Conservation (phyloP, 371 early-diverging fungal species). For the Saksenaea vasiformis region DNA sequence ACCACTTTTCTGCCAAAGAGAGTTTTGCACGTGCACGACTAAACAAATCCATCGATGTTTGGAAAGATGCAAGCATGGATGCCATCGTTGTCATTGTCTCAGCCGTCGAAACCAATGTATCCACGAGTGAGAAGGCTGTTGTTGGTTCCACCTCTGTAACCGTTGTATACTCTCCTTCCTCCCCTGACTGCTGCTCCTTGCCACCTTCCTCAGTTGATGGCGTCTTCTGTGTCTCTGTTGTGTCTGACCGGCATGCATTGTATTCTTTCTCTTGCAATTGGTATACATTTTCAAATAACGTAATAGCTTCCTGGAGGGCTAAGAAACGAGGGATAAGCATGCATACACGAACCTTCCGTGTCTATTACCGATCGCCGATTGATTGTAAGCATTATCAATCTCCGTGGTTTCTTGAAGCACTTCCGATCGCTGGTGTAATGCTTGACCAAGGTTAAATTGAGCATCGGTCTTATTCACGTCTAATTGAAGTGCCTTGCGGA, state of each 20-base stretch:
- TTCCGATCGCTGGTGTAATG: slow-evolving; percentile 64
- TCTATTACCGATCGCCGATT: slow-evolving; percentile 41
- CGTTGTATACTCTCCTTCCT: slow-evolving; percentile 28
- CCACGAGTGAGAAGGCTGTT: slow-evolving; percentile 42
- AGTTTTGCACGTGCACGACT: slow-evolving; percentile 37
- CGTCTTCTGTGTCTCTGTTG: neutral
- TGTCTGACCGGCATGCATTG: slow-evolving; percentile 13
- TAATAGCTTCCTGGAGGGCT: slow-evolving; percentile 58
- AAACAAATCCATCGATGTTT: slow-evolving; percentile 38
- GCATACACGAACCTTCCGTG: neutral
- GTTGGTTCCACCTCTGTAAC: slow-evolving; percentile 48
- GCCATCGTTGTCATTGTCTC: slow-evolving; percentile 52
- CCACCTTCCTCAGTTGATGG: slow-evolving; percentile 7
- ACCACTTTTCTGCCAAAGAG: slow-evolving; percentile 45
- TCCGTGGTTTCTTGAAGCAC: slow-evolving; percentile 60
- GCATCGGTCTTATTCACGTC: slow-evolving; percentile 63
- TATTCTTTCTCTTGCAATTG: slow-evolving; percentile 48
- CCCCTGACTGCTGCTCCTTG: neutral
- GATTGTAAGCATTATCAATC: slow-evolving; percentile 48
- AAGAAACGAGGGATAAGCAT: no score
- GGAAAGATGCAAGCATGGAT: slow-evolving; percentile 45
- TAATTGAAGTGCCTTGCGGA: slow-evolving; percentile 52
- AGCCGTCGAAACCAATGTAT: slow-evolving; percentile 38
- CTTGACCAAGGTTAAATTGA: slow-evolving; percentile 73
- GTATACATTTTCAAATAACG: slow-evolving; percentile 53